phyloP scores from a whole-genome alignment of 2,329 filamentous ascomycete genomes.

The Penicillium digitatum region DNA sequence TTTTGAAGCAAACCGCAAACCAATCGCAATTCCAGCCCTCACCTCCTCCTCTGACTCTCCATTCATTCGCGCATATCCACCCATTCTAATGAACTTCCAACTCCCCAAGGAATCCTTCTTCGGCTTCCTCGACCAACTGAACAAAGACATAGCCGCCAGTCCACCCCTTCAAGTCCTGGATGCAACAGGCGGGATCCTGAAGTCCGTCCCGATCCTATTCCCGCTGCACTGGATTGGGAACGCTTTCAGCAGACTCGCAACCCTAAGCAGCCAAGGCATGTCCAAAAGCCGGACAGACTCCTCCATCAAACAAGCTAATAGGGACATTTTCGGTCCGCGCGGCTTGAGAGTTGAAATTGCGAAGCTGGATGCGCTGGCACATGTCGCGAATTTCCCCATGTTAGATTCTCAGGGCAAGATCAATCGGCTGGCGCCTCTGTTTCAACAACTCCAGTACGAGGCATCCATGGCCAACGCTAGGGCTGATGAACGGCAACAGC shows the following conservation, averaged over 20 bases:
- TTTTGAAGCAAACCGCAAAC: not conserved
- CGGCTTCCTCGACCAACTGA: slow-evolving; percentile 27
- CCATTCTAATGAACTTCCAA: slow-evolving; percentile 7
- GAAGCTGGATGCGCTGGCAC: slow-evolving; percentile 26
- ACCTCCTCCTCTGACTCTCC: slow-evolving; percentile 11
- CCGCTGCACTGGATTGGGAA: slow-evolving; percentile 24
- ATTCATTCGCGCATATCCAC: slow-evolving; percentile 19
- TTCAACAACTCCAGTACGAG: slow-evolving; percentile 11
- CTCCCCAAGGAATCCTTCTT: slow-evolving; percentile 20
- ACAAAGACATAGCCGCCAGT: slow-evolving; percentile 22
- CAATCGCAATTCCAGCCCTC: slow-evolving; percentile 20
- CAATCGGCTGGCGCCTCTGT: slow-evolving; percentile 17
- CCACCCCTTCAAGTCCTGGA: slow-evolving; percentile 29
- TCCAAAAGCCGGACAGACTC: slow-evolving; percentile 26
- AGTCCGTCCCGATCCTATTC: slow-evolving; percentile 24
- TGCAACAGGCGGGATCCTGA: slow-evolving; percentile 24
- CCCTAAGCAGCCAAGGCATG: slow-evolving; percentile 17
- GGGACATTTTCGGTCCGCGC: slow-evolving; percentile 24
- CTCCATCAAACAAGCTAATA: slow-evolving; percentile 22
- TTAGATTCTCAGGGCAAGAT: slow-evolving; percentile 24
- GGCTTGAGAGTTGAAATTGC: slow-evolving; percentile 28
- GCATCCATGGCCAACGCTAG: not conserved
- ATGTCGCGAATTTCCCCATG: slow-evolving; percentile 26
- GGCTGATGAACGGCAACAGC: not conserved
- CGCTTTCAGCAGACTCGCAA: slow-evolving; percentile 23